Base-by-base conservation (phyloP, 108 stramenopile species). In the Skeletonema tropicum region DNA sequence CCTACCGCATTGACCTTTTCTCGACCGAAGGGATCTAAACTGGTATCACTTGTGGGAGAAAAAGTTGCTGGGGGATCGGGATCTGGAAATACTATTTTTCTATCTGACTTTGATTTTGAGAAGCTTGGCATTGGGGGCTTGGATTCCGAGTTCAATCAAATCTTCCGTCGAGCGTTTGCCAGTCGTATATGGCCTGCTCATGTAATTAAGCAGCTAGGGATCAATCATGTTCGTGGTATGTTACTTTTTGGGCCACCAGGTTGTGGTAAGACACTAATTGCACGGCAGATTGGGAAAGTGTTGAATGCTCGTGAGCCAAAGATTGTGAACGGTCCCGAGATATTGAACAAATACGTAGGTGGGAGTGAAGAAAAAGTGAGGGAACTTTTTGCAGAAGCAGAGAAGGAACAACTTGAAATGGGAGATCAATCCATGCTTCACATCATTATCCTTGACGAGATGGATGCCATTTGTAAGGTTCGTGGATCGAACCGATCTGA, bases 381-480 rank as follows among this genome's bases (percentile, higher is more conserved):
- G 13, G 96, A 96, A 61, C 80, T 98, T 2, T 99, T 99, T 78
- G 92, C 88, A 7, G 98, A 97, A 57, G 97, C 95, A 6, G 95
- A 96, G 83, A 86, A 91, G 80, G 95, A 97, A 70, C 96, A 98
- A 85, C 52, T 85, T 15, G 95, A 96, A 74, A 84, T 82, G 72
- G 99, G 98, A 11, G 98, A 99, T 68, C 94, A 89, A 23, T 89
- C 87, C 73, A 96, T 94, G 93, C 86, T 99, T 42, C 99, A 99
- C 70, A 98, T 99, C 84, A 89, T 99, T 68, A 99, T 99, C 73
- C 93, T 99, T 76, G 99, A 99, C 73, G 99, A 99, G 79, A 98
- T 99, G 91, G 99, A 99, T 85, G 98, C 99, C 59, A 99, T 99
- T 76, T 98, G 97, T 81, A 98, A 97, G 76, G 83, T 86, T 35